A percentile compares a stretch with the other conserved stretches of the same genome.
phyloP scores from a whole-genome alignment of 2,329 filamentous ascomycete species.

The Cadophora sp. region DNA sequence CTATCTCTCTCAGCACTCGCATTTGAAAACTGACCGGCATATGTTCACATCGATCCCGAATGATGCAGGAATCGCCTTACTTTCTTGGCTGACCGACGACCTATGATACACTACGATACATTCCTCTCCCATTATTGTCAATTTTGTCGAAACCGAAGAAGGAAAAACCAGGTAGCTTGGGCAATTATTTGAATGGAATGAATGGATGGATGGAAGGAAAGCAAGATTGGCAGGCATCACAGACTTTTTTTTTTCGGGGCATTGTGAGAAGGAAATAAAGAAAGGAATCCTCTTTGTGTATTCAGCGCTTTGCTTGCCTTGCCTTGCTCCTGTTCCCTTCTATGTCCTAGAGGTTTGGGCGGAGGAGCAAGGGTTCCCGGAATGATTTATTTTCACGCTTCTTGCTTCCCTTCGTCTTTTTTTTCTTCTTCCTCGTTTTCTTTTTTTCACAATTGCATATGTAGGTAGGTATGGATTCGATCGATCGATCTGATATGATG shows the following conservation, averaged over 20 bases:
- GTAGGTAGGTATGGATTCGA: conserved; percentile 10
- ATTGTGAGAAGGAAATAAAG: not conserved
- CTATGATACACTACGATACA: not conserved
- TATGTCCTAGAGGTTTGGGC: conserved; percentile 6
- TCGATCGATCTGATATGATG: not conserved
- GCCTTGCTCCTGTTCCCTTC: conserved; percentile 1
- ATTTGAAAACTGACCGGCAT: conserved; percentile 12
- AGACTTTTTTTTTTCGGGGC: not conserved
- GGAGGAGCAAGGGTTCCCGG: not conserved
- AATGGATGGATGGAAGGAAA: not conserved
- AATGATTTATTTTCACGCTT: not conserved
- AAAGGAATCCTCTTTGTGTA: not conserved
- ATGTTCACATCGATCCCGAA: conserved; percentile 3
- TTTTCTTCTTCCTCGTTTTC: not conserved
- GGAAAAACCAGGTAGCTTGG: not conserved
- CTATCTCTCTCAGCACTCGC: conserved; percentile 1
- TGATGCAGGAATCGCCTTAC: not conserved
- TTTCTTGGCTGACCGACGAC: not conserved
- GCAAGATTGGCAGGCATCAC: not conserved
- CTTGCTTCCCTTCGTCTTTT: not conserved
- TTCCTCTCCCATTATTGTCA: not conserved
- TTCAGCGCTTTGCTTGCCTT: not conserved
- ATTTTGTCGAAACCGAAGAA: not conserved
- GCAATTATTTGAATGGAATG: not conserved
- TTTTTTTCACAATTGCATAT: conserved; percentile 17